These are phyloP conservation scores for Volvox carteri DNA, from an alignment of 163 green algal species.

Conservation along the genomic window DNA sequence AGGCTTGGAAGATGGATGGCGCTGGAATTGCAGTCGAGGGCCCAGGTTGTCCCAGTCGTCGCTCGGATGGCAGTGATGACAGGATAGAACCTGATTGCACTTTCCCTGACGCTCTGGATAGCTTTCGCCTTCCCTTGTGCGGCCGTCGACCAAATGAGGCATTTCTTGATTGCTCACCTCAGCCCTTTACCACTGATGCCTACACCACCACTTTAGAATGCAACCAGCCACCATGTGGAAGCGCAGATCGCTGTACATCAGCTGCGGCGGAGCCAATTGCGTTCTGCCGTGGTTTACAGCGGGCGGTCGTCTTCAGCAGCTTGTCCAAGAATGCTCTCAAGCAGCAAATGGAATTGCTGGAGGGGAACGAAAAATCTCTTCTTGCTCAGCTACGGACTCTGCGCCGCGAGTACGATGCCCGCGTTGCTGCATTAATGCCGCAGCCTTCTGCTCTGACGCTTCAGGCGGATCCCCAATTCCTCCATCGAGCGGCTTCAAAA, in stretches of 20 bases:
- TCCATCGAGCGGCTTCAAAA: too few relatives aligned
- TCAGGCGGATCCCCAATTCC: neutral
- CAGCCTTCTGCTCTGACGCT: neutral
- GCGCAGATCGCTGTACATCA: neutral
- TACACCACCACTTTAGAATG: neutral
- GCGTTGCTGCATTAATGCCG: neutral
- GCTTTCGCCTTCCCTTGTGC: neutral
- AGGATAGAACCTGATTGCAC: neutral
- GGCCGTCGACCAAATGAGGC: neutral
- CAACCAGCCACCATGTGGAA: neutral
- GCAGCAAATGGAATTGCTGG: neutral
- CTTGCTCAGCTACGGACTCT: neutral
- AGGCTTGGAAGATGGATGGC: slow-evolving; percentile 8
- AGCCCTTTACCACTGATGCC: neutral
- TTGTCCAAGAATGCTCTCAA: neutral
- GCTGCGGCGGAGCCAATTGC: neutral
- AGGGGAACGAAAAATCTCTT: neutral
- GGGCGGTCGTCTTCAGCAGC: neutral
- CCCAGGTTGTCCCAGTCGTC: neutral
- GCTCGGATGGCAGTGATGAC: neutral
- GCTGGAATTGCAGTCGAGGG: neutral
- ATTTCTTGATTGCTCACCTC: neutral
- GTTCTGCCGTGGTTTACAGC: neutral
- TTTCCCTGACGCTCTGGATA: neutral
- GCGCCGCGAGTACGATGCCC: slow-evolving; percentile 20